phyloP scores from a whole-genome alignment of 2,329 filamentous ascomycete genomes.

The Alternaria burnsii region DNA sequence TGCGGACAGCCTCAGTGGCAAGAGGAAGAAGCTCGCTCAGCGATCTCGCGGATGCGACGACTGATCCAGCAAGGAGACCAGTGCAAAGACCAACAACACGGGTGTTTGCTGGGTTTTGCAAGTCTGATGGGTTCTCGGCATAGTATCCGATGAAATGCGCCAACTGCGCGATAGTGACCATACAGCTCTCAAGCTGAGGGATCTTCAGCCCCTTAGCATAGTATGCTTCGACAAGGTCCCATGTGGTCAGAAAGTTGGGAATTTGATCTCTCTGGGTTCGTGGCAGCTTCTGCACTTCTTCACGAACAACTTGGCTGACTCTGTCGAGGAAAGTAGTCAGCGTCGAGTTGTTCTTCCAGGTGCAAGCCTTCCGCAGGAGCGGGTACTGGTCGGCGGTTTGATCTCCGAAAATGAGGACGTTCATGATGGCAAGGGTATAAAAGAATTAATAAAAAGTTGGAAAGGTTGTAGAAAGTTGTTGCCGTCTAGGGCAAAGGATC shows the following conservation, averaged over 20 bases:
- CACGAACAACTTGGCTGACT: slow-evolving; percentile 64
- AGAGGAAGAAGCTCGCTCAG: slow-evolving; percentile 69
- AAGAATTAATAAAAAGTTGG: slow-evolving; percentile 24
- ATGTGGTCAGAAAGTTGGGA: slow-evolving; percentile 69
- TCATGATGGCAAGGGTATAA: slow-evolving; percentile 50
- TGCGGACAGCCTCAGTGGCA: slow-evolving; percentile 69
- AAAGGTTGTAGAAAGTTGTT: slow-evolving; percentile 8
- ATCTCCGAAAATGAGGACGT: slow-evolving; percentile 72
- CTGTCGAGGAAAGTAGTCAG: slow-evolving; percentile 70
- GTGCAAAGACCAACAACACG: slow-evolving; percentile 72
- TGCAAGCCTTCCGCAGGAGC: slow-evolving; percentile 62
- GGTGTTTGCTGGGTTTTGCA: slow-evolving; percentile 58
- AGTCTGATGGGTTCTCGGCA: slow-evolving; percentile 63
- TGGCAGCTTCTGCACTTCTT: slow-evolving; percentile 67
- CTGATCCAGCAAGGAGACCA: slow-evolving; percentile 73
- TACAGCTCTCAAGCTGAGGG: slow-evolving; percentile 69
- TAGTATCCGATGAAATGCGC: slow-evolving; percentile 73
- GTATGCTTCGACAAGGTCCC: slow-evolving; percentile 72
- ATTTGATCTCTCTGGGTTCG: slow-evolving; percentile 66
- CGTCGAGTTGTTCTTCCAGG: slow-evolving; percentile 63
- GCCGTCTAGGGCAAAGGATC: slow-evolving; percentile 13
- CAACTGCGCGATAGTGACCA: slow-evolving; percentile 71
- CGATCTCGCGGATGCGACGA: slow-evolving; percentile 70
- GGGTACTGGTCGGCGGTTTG: slow-evolving; percentile 73
- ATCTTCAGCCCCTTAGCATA: slow-evolving; percentile 65